Percentiles rank a stretch among this genome's conserved stretches.
phyloP scores from a whole-genome alignment of 2,329 filamentous ascomycete genomes.

The Trichoderma hamatum region DNA sequence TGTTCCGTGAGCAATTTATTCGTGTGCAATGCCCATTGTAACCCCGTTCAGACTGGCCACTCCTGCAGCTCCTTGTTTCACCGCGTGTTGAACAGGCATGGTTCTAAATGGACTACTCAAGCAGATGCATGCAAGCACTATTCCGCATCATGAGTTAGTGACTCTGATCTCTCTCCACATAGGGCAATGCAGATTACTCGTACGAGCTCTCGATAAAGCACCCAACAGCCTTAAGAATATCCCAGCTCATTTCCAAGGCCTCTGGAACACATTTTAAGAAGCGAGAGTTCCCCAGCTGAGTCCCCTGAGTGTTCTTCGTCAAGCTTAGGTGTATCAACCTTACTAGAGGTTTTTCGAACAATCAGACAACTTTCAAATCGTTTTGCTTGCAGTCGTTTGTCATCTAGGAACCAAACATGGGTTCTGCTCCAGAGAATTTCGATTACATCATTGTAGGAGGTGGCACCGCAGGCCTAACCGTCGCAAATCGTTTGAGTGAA shows the following conservation, averaged over 20 bases:
- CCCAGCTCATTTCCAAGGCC: background rate
- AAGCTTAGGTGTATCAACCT: background rate
- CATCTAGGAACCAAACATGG: conserved; percentile 1
- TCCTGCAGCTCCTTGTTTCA: background rate
- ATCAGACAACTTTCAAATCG: background rate
- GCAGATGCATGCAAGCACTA: background rate
- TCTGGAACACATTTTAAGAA: background rate
- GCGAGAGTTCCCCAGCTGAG: background rate
- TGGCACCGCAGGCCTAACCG: conserved; percentile 36
- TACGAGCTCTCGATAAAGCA: background rate
- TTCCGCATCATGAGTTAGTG: background rate
- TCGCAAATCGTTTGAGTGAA: conserved; percentile 36
- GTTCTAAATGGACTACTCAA: background rate
- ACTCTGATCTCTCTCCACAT: background rate
- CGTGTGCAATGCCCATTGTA: background rate
- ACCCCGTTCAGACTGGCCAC: background rate
- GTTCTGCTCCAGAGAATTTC: conserved; percentile 12
- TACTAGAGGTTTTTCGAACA: background rate
- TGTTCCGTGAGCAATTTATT: background rate
- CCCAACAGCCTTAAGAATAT: background rate
- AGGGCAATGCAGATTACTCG: background rate
- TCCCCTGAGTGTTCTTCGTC: background rate
- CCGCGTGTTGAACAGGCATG: background rate
- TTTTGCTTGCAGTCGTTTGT: background rate
- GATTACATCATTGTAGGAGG: conserved; percentile 36